Evolutionary conservation across 371 early-diverging fungal species (phyloP).

Genomic region (Mortierella sp.): DNA sequence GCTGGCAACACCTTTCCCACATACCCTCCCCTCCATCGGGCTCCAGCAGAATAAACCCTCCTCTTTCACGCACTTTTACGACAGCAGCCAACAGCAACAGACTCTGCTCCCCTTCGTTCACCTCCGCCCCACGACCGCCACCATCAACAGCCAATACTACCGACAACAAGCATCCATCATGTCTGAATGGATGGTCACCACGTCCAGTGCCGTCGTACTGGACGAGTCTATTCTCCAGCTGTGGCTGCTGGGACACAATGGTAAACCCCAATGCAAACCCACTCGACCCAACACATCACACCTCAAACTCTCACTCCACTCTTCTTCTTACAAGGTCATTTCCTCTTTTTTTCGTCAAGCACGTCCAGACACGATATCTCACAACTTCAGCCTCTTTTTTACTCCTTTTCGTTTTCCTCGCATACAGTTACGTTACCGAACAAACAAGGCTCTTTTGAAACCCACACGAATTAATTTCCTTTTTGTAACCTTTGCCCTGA

Average conservation of each 20-base stretch:
- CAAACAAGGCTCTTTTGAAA: not conserved
- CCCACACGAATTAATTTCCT: slow-evolving; percentile 5
- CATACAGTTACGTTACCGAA: slow-evolving; percentile 9
- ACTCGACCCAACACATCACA: too few species aligned
- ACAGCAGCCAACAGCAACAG: not conserved
- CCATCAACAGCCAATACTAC: slow-evolving; percentile 11
- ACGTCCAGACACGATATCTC: not conserved
- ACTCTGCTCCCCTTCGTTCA: not conserved
- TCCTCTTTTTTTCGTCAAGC: not conserved
- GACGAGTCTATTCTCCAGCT: slow-evolving; percentile 56
- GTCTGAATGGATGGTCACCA: slow-evolving; percentile 59
- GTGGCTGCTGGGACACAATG: slow-evolving; percentile 54
- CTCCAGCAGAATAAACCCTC: not conserved
- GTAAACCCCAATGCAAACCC: slow-evolving; percentile 14
- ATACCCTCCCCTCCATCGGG: not conserved
- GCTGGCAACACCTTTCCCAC: not conserved
- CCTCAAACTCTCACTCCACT: not conserved
- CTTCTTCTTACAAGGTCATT: not conserved
- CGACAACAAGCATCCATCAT: slow-evolving; percentile 32
- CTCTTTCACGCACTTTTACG: too few species aligned
- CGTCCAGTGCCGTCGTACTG: slow-evolving; percentile 57
- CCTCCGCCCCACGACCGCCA: not conserved
- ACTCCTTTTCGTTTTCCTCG: not conserved
- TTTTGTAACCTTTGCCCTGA: not conserved
- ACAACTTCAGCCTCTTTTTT: not conserved